A percentile compares a stretch with the other conserved stretches of the same genome.
These are phyloP conservation scores for Dryas octopetala DNA, from an alignment of 306 rosid species.

Conservation along the genomic window DNA sequence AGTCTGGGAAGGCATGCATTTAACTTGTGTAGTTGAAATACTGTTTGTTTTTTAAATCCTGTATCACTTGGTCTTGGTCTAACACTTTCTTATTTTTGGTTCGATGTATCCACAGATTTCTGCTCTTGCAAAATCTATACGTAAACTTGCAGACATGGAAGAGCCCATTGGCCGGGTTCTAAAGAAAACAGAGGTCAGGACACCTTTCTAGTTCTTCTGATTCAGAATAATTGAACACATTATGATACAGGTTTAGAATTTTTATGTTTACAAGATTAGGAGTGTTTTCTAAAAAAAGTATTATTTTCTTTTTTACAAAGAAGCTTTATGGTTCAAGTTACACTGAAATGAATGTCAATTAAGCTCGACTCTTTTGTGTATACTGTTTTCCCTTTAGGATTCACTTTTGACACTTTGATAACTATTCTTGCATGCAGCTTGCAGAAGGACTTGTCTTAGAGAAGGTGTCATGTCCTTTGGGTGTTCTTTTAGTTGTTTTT, in stretches of 20 bases:
- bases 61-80: not conserved
- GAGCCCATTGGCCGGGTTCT: conserved; percentile 78
- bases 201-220: conserved; percentile 15
- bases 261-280: not conserved
- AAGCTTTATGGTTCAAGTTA: not conserved
- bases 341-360: not conserved
- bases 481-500: conserved; percentile 75
- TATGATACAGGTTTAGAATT: not conserved
- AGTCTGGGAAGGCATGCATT: conserved; percentile 70
- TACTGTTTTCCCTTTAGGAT: not conserved
- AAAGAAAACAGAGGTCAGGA: conserved; percentile 71
- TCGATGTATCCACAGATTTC: conserved; percentile 44
- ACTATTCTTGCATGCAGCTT: conserved; percentile 53
- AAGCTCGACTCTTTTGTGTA: not conserved
- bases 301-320: not conserved
- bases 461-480: conserved; percentile 70
- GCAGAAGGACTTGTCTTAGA: conserved; percentile 74
- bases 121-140: conserved; percentile 67
- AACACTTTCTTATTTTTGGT: conserved; percentile 4
- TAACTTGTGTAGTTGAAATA: not conserved
- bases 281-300: not conserved
- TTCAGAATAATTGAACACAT: not conserved
- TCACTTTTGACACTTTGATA: conserved; percentile 26
- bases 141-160: conserved; percentile 76
- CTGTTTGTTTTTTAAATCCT: not conserved